These are phyloP conservation scores for Hericium erinaceus DNA, from an alignment of 768 basidiomycete species.

Conservation along the genomic window DNA sequence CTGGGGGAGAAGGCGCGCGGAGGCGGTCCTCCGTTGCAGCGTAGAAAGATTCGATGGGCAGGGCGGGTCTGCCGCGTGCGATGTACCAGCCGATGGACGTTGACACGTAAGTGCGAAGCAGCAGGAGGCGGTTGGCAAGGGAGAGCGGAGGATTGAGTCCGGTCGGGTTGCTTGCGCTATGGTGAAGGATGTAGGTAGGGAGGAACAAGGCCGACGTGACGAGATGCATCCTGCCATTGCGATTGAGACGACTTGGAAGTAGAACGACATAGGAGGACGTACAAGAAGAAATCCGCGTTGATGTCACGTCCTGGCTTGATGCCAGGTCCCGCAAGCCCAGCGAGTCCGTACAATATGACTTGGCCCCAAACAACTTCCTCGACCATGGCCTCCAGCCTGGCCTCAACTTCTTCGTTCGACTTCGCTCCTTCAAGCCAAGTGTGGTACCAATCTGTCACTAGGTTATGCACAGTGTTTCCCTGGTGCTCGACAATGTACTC, in stretches of 20 bases:
- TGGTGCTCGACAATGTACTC: conserved; percentile 4
- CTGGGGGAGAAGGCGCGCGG: conserved; percentile 16
- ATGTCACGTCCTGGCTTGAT: conserved; percentile 25
- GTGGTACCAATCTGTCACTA: conserved; percentile 15
- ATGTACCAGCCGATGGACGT: conserved; percentile 45
- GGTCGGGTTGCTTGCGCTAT: conserved; percentile 10
- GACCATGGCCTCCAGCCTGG: conserved; percentile 41
- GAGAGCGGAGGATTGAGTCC: conserved; percentile 16
- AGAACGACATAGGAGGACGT: conserved; percentile 18
- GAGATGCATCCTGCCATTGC: conserved; percentile 42
- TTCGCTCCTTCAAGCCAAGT: conserved; percentile 5
- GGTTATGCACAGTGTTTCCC: conserved; percentile 11
- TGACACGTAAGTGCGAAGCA: conserved; percentile 54
- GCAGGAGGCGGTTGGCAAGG: conserved; percentile 34
- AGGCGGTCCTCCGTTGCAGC: conserved; percentile 13
- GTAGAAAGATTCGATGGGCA: conserved; percentile 45
- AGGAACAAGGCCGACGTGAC: conserved; percentile 61
- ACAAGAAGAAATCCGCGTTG: conserved; percentile 55
- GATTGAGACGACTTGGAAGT: not conserved
- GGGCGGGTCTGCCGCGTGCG: conserved; percentile 40
- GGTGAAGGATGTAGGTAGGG: conserved; percentile 35
- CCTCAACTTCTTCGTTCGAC: conserved; percentile 12
- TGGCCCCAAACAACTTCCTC: conserved; percentile 55
- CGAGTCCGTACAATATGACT: conserved; percentile 45
- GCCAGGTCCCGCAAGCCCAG: conserved; percentile 34